Conservation (phyloP, 2,329 filamentous ascomycete species). For the Neopestalotiopsis sp. region DNA sequence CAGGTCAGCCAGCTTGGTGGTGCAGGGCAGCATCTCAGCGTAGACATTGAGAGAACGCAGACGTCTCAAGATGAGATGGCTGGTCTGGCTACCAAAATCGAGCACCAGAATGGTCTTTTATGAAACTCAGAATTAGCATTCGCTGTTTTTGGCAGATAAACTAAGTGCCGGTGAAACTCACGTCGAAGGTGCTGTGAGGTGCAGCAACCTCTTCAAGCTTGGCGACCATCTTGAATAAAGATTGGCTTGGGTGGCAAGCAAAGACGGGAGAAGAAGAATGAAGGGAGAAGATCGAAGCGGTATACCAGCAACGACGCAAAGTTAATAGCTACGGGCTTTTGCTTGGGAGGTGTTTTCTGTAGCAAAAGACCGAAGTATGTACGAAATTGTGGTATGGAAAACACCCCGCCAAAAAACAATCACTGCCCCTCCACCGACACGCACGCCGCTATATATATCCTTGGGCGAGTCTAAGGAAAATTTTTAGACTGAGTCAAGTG, state of each 20-base stretch:
- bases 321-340: background rate
- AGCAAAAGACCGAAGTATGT: background rate
- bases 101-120: slow-evolving; percentile 71
- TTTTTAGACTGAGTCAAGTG: slow-evolving; percentile 3
- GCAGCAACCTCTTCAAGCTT: slow-evolving; percentile 29
- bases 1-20: slow-evolving; percentile 78
- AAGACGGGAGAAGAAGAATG: background rate
- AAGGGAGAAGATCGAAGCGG: background rate
- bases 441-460: background rate
- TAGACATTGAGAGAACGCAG: slow-evolving; percentile 82
- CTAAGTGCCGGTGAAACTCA: slow-evolving; percentile 25
- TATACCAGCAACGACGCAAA: background rate
- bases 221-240: slow-evolving; percentile 9
- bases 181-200: slow-evolving; percentile 44
- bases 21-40: slow-evolving; percentile 88
- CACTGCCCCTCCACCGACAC: background rate
- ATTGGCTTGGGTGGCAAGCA: background rate
- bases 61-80: slow-evolving; percentile 76
- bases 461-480: background rate
- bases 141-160: background rate
- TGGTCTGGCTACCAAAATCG: slow-evolving; percentile 75
- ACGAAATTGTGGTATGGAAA: background rate
- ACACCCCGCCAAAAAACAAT: background rate
- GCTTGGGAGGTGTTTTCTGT: background rate
- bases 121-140: background rate